phyloP scores from a whole-genome alignment of 148 eudicot genomes.

The Fagopyrum homotropicum region DNA sequence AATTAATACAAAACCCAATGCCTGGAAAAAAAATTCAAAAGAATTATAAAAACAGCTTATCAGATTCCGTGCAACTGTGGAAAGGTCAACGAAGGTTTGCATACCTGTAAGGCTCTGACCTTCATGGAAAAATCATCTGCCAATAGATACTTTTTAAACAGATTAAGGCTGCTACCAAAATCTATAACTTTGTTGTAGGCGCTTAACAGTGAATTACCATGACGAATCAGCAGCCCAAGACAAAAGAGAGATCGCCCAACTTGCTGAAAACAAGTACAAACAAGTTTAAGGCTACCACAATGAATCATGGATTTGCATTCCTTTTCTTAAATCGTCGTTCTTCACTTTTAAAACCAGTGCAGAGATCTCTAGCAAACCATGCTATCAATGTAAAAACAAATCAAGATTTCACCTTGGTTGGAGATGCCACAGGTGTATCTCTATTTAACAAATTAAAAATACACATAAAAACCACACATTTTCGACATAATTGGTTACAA shows the following conservation, averaged over 20 bases:
- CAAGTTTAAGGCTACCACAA: background rate
- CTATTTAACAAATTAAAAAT: background rate
- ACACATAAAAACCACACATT: background rate
- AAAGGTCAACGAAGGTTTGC: background rate
- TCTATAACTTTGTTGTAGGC: conserved; percentile 41
- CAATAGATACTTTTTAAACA: conserved; percentile 80
- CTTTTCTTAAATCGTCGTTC: background rate
- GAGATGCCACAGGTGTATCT: conserved; percentile 1
- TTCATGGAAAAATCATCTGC: conserved; percentile 82
- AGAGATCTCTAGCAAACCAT: conserved; percentile 1
- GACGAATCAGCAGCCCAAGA: conserved; percentile 90
- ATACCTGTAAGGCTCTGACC: conserved; percentile 87
- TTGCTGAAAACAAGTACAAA: conserved; percentile 46
- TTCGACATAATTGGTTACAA: background rate
- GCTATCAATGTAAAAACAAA: background rate
- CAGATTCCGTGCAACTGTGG: background rate
- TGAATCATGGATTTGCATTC: background rate
- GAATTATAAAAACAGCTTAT: conserved; percentile 11
- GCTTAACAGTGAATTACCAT: conserved; percentile 55
- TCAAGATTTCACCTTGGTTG: background rate
- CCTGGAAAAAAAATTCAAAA: conserved; percentile 40
- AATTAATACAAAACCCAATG: conserved; percentile 82
- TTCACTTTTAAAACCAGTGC: conserved; percentile 3
- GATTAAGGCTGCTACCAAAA: conserved; percentile 44
- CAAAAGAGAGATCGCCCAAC: conserved; percentile 91